Conservation (phyloP, 495 filamentous ascomycete species). For the Penicillium waksmanii region DNA sequence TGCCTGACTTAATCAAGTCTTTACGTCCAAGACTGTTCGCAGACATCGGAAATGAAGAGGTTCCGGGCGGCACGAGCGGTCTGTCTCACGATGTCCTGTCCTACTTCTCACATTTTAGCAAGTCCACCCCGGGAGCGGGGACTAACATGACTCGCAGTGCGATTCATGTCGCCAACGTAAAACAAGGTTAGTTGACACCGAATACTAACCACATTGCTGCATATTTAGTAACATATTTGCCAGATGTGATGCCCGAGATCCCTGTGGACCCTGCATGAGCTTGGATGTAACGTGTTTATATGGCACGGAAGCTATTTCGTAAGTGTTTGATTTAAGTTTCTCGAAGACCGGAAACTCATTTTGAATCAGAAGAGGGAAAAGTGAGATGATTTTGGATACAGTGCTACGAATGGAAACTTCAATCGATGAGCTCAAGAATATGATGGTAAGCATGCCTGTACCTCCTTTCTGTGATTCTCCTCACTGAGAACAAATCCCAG, state of each 20-base stretch:
- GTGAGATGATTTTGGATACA: slow-evolving; percentile 14
- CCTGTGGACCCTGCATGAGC: slow-evolving; percentile 12
- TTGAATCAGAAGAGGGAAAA: slow-evolving; percentile 8
- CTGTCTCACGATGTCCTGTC: background rate
- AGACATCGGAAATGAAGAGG: slow-evolving; percentile 12
- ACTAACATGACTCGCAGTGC: slow-evolving; percentile 8
- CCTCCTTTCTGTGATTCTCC: background rate
- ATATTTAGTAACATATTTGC: background rate
- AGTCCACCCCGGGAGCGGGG: background rate
- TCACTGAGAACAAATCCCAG: slow-evolving; percentile 1
- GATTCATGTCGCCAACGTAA: slow-evolving; percentile 18
- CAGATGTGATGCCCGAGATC: slow-evolving; percentile 15
- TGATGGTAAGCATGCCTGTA: slow-evolving; percentile 5
- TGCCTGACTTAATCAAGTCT: background rate
- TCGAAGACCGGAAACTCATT: background rate
- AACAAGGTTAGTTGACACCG: background rate
- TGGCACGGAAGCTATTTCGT: slow-evolving; percentile 14
- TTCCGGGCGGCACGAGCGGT: slow-evolving; percentile 17
- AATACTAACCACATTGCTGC: background rate
- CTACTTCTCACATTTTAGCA: background rate
- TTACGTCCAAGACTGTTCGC: background rate
- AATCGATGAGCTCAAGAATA: slow-evolving; percentile 12
- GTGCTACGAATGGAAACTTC: slow-evolving; percentile 13
- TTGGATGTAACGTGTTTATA: slow-evolving; percentile 12
- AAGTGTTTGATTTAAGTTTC: background rate